Evolutionary conservation across 164 flowering plant genomes (phyloP), one percentile per base, ranked within the genome.

Genomic region (Protea cynaroides): DNA sequence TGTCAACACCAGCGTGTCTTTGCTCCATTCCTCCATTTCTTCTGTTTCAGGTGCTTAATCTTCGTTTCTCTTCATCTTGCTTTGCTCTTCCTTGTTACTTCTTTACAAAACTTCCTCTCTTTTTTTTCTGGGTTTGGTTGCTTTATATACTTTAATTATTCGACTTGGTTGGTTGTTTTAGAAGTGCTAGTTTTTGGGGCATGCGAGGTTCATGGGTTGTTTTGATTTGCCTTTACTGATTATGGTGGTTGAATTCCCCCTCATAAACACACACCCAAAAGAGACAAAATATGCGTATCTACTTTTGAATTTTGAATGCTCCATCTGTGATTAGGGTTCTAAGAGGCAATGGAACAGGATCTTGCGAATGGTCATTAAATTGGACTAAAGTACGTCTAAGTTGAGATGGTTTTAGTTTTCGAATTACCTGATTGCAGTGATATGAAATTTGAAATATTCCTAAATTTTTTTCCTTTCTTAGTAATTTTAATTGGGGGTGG

Each of bases 1-100:
- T 58, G 96, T 91, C 69, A 94, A 91, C 76, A 91, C 96, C 58
- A 66, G 80, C 61, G 95, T 91, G 19, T 91, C 97, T 63, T 82
- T 91, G 50, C 85, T 94, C 58, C 99, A 94, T 69, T 89, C 99
- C 68, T 67, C 89, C 70, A 49, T 85, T 72, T 77, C 87, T 61
- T 87, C 97, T 62, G 69, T 72, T 69, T 84, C 88, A 72, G 98
- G 96, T 91, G 8, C 56, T 19, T 22, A n/a, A 23, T 50, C 34
- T 17, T 58, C 25, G 50, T 65, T 61, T 12, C 51, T 34, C 4
- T 53, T 40, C 14, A 23, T 66, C 34, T 59, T 40, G 29, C 7
- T 40, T 34, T 46, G 10, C 51, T 25, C 50, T 46, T 13, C 50
- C 18, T 4, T 49, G 25, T 19, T 63, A 17, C 40, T 58, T 53